Base-by-base conservation (phyloP, 306 rosid genomes). In the Abrus precatorius region DNA sequence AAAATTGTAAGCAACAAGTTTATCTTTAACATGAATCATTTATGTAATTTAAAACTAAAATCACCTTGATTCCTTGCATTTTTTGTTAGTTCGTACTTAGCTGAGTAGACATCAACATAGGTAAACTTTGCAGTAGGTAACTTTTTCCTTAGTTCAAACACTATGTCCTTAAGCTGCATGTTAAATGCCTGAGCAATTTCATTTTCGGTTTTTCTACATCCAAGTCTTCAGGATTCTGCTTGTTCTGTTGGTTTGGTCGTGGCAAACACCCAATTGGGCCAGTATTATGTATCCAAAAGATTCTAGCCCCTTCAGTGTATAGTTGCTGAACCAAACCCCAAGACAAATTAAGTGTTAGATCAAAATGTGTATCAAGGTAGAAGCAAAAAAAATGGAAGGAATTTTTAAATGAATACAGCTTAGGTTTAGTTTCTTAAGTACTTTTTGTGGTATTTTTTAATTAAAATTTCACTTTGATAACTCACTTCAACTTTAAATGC, bases 191-290 rank as follows among this genome's bases (percentile, higher is more conserved):
- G 86, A 85, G 94, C 89, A 34, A 89, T 80, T 11, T 83, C 86
- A 72, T 91, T 89, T 33, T 72, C 87, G 5, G 78, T 73, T 80
- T 73, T 76, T 49, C 86, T 86, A 36, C 95, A 89, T 56, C 96
- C 91, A 61, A 57, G 77, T 74, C 77, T 1, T 68, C 75, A 27
- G 41, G 54, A 10, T 2, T 76, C 4, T 61, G 11, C 41, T 76
- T 64, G 8, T 27, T 9, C 10, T 84, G 72, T 45, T 66, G 7
- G 27, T 82, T 33, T 81, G 55, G 36, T 74, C 50, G 75, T 85
- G 92, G 91, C 82, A 91, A 84, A 79, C 97, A 89, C 41, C 94
- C 92, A 63, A 84, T 69, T 47, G 96, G 90, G 34, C 95, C 92
- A 6, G 92, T 85, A 80, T 84, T 85, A 60, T 93, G 94, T 62